phyloP scores from a whole-genome alignment of 2,329 filamentous ascomycete species.

The Raffaelea albimanens region DNA sequence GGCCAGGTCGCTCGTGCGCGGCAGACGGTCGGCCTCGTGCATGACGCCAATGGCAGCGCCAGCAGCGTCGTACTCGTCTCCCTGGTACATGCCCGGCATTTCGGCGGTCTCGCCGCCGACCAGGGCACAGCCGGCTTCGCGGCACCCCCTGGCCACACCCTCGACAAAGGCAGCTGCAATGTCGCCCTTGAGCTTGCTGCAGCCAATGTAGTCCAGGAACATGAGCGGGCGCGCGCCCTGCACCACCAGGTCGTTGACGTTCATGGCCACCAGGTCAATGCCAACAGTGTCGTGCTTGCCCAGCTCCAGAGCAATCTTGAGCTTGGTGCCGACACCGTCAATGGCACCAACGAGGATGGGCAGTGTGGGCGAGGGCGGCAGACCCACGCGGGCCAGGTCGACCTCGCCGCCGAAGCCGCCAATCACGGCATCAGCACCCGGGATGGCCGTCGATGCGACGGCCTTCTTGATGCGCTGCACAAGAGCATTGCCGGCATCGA shows the following conservation, averaged over 20 bases:
- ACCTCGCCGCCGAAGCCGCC: slow-evolving; percentile 91
- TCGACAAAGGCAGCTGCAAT: slow-evolving; percentile 79
- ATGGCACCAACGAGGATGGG: slow-evolving; percentile 89
- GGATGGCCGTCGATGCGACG: slow-evolving; percentile 73
- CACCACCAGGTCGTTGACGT: slow-evolving; percentile 94
- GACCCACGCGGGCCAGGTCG: slow-evolving; percentile 60
- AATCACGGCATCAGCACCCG: slow-evolving; percentile 86
- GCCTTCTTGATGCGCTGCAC: slow-evolving; percentile 86
- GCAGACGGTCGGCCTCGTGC: slow-evolving; percentile 58
- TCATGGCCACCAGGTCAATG: slow-evolving; percentile 97
- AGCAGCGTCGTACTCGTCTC: slow-evolving; percentile 85
- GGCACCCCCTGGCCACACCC: slow-evolving; percentile 82
- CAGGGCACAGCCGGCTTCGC: slow-evolving; percentile 74
- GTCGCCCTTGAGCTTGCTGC: slow-evolving; percentile 72
- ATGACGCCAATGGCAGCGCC: slow-evolving; percentile 86
- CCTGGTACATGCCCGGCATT: slow-evolving; percentile 91
- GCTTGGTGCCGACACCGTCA: slow-evolving; percentile 92
- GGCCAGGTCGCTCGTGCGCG: slow-evolving; percentile 65
- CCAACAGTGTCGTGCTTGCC: slow-evolving; percentile 89
- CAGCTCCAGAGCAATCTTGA: slow-evolving; percentile 88
- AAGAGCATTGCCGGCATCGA: slow-evolving; percentile 87
- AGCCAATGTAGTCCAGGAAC: slow-evolving; percentile 97
- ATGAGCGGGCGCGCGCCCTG: slow-evolving; percentile 91
- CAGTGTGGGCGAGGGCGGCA: slow-evolving; percentile 63
- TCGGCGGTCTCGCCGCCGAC: slow-evolving; percentile 98